Base-by-base conservation (phyloP, 2,329 filamentous ascomycete genomes). In the Pleoardoris graminearum region DNA sequence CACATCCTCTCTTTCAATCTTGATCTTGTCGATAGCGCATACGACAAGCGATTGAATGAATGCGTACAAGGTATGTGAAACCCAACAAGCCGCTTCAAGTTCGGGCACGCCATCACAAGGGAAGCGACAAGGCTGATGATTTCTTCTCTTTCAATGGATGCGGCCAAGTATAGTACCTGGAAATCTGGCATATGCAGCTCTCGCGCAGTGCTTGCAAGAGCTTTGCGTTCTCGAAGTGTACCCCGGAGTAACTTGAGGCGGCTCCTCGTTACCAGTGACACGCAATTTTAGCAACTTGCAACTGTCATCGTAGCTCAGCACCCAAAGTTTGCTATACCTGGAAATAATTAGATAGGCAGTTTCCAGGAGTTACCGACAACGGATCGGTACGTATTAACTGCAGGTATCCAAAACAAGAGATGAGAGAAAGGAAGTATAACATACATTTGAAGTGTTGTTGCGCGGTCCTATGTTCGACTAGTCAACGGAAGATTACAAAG, bases 81-180 rank as follows among this genome's bases (percentile, higher is more conserved):
- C 5, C 82, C 83, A 27, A 78, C 64, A 7, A 85, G 67, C 22
- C 76, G 75, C 66, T 85, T 81, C 19, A 85, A 67, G 53, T 81
- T 82, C 7, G 82, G 81, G 59, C 82, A 85, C 2, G 78, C 77
- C 77, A 83, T 82, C 27, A 85, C 79, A 32, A 85, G 72, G 1
- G 82, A 83, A 5, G 81, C 80, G 16, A 84, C 67, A 16, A 80
- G 53, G 51, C 82, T 78, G 37, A 79, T 71, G 47, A 82, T 79
- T 43, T 80, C 77, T 60, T 80, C 74, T 62, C 74, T 75, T 52
- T 76, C 75, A 23, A 75, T 76, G 43, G 66, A 63, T 12, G 66
- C 66, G 38, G 68, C 60, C n/a, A 71, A 60, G 36, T 75, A 71
- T 2, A 72, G 51, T 3, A 64, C 58, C 35, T 82, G 75, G 45